Percentiles rank a stretch among this genome's conserved stretches.
These are phyloP conservation scores for Trichoderma afroharzianum DNA, from an alignment of 2,329 filamentous ascomycete genomes.

Conservation along the genomic window DNA sequence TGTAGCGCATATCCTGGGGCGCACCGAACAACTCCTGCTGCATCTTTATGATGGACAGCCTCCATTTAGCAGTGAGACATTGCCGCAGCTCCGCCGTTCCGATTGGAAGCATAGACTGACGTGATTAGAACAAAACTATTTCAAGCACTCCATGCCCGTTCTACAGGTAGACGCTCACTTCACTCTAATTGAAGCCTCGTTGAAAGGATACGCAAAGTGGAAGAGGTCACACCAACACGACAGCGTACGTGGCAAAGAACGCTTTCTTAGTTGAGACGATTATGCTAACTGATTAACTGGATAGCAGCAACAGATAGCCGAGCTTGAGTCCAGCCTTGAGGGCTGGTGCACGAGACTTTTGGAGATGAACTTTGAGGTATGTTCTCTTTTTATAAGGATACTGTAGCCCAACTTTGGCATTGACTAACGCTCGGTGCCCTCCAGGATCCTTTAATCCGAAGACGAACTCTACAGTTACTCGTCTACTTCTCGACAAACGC, in stretches of 20 bases:
- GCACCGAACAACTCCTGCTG: slow-evolving; percentile 69
- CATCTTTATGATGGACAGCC: slow-evolving; percentile 70
- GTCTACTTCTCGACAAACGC: slow-evolving; percentile 82
- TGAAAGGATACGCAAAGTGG: slow-evolving; percentile 89
- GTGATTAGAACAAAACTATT: slow-evolving; percentile 52
- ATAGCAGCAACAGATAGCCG: slow-evolving; percentile 51
- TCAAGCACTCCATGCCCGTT: slow-evolving; percentile 67
- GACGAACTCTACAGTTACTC: slow-evolving; percentile 75
- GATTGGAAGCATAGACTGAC: slow-evolving; percentile 15
- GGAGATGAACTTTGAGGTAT: slow-evolving; percentile 63
- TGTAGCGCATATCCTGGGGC: slow-evolving; percentile 78
- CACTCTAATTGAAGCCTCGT: slow-evolving; percentile 79
- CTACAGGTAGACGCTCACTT: slow-evolving; percentile 85
- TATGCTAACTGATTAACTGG: slow-evolving; percentile 26
- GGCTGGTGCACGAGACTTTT: slow-evolving; percentile 71
- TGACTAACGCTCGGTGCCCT: neutral
- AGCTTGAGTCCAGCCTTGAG: slow-evolving; percentile 62
- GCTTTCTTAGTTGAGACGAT: neutral
- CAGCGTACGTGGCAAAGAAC: slow-evolving; percentile 26
- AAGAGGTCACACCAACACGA: slow-evolving; percentile 34
- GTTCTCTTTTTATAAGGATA: slow-evolving; percentile 1
- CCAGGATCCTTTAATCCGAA: slow-evolving; percentile 76
- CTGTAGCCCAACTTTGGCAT: neutral
- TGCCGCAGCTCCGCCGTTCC: neutral
- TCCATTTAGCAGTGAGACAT: slow-evolving; percentile 58